Percentiles rank a stretch among this genome's conserved stretches.
Conservation (phyloP, 2,329 filamentous ascomycete genomes). For the Hypoxylon sp. region DNA sequence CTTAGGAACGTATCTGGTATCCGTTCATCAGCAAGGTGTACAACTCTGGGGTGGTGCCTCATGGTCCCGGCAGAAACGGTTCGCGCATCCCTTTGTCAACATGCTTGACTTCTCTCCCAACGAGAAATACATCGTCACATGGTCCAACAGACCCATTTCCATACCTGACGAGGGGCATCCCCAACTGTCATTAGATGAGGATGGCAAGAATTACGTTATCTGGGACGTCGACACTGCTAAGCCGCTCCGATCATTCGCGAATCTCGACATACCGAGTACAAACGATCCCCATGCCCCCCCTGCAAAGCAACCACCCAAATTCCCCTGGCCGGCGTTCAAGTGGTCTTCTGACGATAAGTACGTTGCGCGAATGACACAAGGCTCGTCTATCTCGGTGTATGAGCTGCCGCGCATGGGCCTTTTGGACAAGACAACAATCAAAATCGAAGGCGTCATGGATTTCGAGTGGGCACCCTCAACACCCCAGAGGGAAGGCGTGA, state of each 20-base stretch:
- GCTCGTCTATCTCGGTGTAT: conserved; percentile 91
- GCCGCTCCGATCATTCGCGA: conserved; percentile 92
- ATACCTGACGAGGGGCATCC: conserved; percentile 91
- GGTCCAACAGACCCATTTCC: conserved; percentile 93
- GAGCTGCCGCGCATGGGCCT: conserved; percentile 91
- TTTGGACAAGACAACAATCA: conserved; percentile 91
- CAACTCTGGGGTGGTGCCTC: conserved; percentile 95
- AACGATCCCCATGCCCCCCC: conserved; percentile 71
- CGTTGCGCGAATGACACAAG: conserved; percentile 90
- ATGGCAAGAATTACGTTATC: conserved; percentile 99
- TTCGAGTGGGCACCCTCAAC: conserved; percentile 97
- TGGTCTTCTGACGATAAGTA: conserved; percentile 99
- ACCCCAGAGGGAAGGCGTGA: conserved; percentile 85
- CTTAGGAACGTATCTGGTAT: conserved; percentile 92
- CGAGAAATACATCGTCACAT: conserved; percentile 95
- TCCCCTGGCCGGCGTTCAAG: conserved; percentile 99
- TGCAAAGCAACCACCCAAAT: conserved; percentile 82
- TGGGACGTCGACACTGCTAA: conserved; percentile 95
- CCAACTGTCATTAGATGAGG: conserved; percentile 88
- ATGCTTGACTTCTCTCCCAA: conserved; percentile 94
- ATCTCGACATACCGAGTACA: conserved; percentile 81
- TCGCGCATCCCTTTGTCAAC: conserved; percentile 95
- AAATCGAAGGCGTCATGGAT: conserved; percentile 96
- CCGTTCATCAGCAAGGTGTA: conserved; percentile 94
- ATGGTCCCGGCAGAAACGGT: conserved; percentile 92